phyloP scores from a whole-genome alignment of 2,329 filamentous ascomycete genomes.

The Talaromyces albobiverticillius region DNA sequence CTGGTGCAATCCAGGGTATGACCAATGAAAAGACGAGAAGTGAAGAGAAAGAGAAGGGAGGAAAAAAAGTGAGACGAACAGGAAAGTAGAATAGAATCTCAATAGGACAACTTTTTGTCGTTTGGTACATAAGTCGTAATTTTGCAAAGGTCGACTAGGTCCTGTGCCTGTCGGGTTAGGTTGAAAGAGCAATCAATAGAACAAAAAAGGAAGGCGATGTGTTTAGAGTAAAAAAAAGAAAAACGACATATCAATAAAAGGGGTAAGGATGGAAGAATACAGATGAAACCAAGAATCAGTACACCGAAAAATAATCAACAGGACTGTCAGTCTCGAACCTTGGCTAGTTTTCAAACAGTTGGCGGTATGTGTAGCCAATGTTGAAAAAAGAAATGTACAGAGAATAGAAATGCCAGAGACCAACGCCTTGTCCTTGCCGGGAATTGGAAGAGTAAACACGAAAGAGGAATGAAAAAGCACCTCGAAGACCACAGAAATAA shows the following conservation, averaged over 20 bases:
- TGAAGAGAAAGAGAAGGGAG: background rate
- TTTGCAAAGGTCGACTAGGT: background rate
- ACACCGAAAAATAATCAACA: constrained; percentile 1
- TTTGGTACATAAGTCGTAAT: constrained; percentile 3
- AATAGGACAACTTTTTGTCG: background rate
- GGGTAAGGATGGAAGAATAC: constrained; percentile 4
- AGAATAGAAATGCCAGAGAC: constrained; percentile 9
- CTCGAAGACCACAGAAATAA: background rate
- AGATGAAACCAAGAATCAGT: background rate
- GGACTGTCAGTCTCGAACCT: constrained; percentile 12
- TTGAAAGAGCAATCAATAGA: constrained; percentile 13
- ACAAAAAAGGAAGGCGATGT: background rate
- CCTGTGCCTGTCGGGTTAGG: background rate
- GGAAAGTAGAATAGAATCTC: background rate
- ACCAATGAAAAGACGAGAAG: background rate
- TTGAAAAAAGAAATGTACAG: constrained; percentile 13
- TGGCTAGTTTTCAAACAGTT: background rate
- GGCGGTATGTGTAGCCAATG: constrained; percentile 8
- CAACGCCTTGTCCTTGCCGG: background rate
- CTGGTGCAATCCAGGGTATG: background rate
- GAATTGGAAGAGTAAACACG: background rate
- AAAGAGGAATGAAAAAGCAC: background rate
- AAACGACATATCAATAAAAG: background rate
- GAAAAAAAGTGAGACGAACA: background rate
- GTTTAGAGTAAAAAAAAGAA: background rate